Percentiles rank a stretch among this genome's conserved stretches.
Conservation (phyloP, 768 basidiomycete genomes). For the Mycena vulgaris region DNA sequence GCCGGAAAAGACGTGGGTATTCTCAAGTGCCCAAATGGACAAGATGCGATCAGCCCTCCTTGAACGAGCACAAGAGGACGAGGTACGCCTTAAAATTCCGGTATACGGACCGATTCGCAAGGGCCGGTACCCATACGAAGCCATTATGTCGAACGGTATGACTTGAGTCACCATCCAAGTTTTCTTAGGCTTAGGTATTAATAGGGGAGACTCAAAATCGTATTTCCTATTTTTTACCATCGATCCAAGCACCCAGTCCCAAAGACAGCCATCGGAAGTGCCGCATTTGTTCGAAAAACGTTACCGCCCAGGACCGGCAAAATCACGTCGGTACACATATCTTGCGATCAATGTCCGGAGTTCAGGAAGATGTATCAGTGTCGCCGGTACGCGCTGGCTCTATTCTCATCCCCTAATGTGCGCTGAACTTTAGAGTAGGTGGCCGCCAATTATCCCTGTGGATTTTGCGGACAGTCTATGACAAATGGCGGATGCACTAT, state of each 20-base stretch:
- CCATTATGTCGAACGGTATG: not conserved
- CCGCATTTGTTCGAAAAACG: not conserved
- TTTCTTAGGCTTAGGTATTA: not conserved
- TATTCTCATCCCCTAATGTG: no score
- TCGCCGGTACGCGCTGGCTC: no score
- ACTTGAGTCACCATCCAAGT: not conserved
- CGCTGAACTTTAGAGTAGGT: no score
- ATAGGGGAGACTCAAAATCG: not conserved
- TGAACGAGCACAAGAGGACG: not conserved
- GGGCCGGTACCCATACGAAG: constrained; percentile 10
- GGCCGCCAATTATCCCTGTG: constrained; percentile 2
- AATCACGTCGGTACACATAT: constrained; percentile 26
- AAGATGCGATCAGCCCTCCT: not conserved
- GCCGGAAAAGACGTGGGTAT: not conserved
- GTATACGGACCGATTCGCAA: constrained; percentile 9
- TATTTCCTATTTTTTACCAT: constrained; percentile 1
- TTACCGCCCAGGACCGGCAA: constrained; percentile 13
- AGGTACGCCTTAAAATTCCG: constrained; percentile 4
- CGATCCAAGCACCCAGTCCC: not conserved
- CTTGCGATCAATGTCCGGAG: not conserved
- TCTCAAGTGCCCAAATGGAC: not conserved
- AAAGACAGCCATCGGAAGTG: constrained; percentile 5
- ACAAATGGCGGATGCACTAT: not conserved
- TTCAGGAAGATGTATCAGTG: no score
- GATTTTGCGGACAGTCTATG: constrained; percentile 8